Evolutionary conservation across 208 protist species (phyloP).

Genomic region (Acanthamoeba triangularis): DNA sequence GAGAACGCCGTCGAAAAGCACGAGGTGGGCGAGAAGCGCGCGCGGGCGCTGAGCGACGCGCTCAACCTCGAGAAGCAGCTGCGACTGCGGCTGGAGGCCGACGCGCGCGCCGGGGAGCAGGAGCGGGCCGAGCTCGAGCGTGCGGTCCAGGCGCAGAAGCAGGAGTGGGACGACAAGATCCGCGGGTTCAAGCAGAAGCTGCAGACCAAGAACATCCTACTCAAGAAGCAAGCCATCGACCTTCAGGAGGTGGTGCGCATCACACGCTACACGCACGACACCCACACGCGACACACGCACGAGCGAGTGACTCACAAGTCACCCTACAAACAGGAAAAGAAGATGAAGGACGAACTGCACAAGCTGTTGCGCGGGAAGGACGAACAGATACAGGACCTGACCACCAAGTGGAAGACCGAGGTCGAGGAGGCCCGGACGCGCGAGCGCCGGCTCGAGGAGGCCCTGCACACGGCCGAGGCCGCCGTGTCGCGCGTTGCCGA

Average conservation of each 20-base stretch:
- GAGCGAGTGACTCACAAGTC: too few species aligned
- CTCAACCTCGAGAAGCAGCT: background rate
- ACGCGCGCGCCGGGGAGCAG: too few species aligned
- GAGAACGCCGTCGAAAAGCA: background rate
- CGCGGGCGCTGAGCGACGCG: background rate
- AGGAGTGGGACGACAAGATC: background rate
- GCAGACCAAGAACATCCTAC: background rate
- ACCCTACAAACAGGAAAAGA: too few species aligned
- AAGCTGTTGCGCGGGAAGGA: slow-evolving; percentile 16
- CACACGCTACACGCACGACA: too few species aligned
- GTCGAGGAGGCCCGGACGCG: background rate
- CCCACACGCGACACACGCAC: too few species aligned
- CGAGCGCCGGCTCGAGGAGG: background rate
- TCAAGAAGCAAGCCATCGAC: background rate
- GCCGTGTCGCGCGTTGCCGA: background rate
- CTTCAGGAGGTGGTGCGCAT: background rate
- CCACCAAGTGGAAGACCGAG: background rate
- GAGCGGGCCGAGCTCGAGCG: background rate
- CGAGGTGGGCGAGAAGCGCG: background rate
- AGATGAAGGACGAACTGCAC: slow-evolving; percentile 14
- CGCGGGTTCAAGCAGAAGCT: slow-evolving; percentile 5
- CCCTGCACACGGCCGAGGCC: background rate
- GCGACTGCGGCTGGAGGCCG: background rate
- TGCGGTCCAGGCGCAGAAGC: background rate
- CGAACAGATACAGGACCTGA: background rate